Base-by-base conservation (phyloP, 106 monocot species). In the Acorus calamus region DNA sequence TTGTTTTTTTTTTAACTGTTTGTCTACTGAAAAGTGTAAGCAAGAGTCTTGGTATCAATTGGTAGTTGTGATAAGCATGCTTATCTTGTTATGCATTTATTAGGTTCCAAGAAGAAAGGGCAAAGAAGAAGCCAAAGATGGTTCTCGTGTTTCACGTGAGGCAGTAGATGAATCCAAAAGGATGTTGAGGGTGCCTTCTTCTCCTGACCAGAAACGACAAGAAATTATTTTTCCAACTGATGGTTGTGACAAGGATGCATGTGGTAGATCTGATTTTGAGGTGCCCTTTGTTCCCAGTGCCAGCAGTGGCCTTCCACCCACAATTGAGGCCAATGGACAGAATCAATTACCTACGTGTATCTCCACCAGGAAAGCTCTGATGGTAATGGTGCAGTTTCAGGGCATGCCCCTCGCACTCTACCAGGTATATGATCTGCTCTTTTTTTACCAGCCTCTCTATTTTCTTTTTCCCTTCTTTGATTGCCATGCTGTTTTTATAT, bases 71-170 rank as follows among this genome's bases (percentile, higher is more conserved):
- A 28, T 28, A 28, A 28, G 28, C 28, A 28, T 28, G 28, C 28
- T 28, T 28, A 28, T 28, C 28, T 52, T 8, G 14, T 54, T 11
- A 11, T 60, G 42, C 28, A 60, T 49, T 66, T 59, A 67, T 9
- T 62, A 96, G 96, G 80, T 72, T 45, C 60, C 69, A 48, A 96
- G 74, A 65, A 87, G 83, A 76, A 96, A 87, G 72, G 77, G 67
- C 74, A 85, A 76, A 69, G 91, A 90, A 56, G 84, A 87, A 51
- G 41, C 75, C 44, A 80, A 57, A 75, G 78, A 88, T 68, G 55
- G 68, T 10, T 72, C 76, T 64, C 79, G 71, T 12, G 76, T 61
- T 66, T 73, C 69, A 3, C 76, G 72, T 1, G 77, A 85, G 7
- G 50, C 60, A 46, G 55, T 60, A 59, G 78, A 75, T 73, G 86